Percentiles rank a stretch among this genome's conserved stretches.
Evolutionary conservation across 164 flowering plant species (phyloP).

Genomic region (Dillenia suffruticosa): DNA sequence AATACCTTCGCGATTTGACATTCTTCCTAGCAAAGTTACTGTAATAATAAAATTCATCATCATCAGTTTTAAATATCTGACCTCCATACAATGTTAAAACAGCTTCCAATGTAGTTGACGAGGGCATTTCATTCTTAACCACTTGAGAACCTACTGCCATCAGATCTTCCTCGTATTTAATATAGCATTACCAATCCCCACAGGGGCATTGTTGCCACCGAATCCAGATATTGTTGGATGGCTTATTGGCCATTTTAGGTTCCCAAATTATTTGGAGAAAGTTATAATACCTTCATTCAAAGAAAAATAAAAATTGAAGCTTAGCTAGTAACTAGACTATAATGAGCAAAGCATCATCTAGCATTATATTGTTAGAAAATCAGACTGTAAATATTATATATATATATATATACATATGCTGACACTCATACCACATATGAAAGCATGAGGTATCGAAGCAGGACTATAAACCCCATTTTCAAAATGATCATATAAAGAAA

Average conservation of each 20-base stretch:
- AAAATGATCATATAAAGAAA: no score
- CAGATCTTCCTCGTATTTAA: conserved; percentile 40
- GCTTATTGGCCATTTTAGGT: conserved; percentile 16
- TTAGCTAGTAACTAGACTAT: no score
- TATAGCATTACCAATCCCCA: conserved; percentile 76
- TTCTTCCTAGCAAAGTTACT: conserved; percentile 31
- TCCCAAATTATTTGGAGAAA: no score
- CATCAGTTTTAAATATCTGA: conserved; percentile 29
- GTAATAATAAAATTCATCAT: conserved; percentile 41
- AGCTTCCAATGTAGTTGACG: conserved; percentile 10
- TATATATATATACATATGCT: no score
- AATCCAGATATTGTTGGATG: conserved; percentile 52
- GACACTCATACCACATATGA: no score
- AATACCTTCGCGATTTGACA: conserved; percentile 29
- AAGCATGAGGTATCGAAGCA: no score
- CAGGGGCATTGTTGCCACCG: conserved; percentile 69
- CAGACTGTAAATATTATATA: no score
- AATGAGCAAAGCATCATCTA: no score
- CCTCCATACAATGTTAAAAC: conserved; percentile 36
- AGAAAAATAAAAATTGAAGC: no score
- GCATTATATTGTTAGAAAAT: no score
- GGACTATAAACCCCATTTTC: no score
- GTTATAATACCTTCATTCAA: no score
- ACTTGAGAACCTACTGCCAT: conserved; percentile 25
- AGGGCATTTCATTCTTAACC: conserved; percentile 22